phyloP scores from a whole-genome alignment of 257 asterid species.

The Nemophila menziesii region DNA sequence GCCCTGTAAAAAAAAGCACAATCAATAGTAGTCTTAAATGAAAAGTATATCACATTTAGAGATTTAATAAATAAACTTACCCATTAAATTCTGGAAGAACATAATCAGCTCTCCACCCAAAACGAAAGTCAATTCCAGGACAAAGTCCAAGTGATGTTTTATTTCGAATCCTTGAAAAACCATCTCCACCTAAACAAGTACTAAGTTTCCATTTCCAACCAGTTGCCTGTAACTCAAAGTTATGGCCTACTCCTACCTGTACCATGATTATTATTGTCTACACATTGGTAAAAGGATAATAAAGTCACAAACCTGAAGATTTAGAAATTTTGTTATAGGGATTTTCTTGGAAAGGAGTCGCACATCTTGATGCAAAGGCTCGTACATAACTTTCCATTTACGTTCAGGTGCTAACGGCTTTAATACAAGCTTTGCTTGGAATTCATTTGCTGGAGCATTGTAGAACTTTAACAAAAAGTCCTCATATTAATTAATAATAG shows the following conservation, averaged over 20 bases:
- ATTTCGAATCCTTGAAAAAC: slow-evolving; percentile 65
- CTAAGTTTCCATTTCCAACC: slow-evolving; percentile 98
- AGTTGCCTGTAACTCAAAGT: slow-evolving; percentile 77
- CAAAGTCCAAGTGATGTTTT: slow-evolving; percentile 82
- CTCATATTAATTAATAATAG: too few species aligned
- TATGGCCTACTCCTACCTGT: slow-evolving; percentile 95
- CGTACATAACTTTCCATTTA: slow-evolving; percentile 76
- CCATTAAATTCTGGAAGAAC: slow-evolving; percentile 88
- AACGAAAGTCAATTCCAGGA: slow-evolving; percentile 87
- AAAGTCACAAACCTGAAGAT: slow-evolving; percentile 65
- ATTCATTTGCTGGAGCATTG: slow-evolving; percentile 78
- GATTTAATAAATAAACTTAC: slow-evolving; percentile 23
- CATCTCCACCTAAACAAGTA: slow-evolving; percentile 80
- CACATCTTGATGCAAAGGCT: slow-evolving; percentile 79
- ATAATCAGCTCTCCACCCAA: slow-evolving; percentile 94
- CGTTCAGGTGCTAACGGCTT: slow-evolving; percentile 79
- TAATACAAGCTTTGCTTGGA: slow-evolving; percentile 79
- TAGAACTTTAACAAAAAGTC: slow-evolving; percentile 36
- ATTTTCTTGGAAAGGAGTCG: slow-evolving; percentile 91
- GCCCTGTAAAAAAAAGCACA: slow-evolving; percentile 32
- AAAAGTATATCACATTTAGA: not conserved
- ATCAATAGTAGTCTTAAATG: not conserved
- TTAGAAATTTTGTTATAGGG: slow-evolving; percentile 69
- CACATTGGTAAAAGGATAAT: slow-evolving; percentile 4
- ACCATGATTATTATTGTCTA: slow-evolving; percentile 1